phyloP scores from a whole-genome alignment of 306 rosid species.

The Quercus variabilis region DNA sequence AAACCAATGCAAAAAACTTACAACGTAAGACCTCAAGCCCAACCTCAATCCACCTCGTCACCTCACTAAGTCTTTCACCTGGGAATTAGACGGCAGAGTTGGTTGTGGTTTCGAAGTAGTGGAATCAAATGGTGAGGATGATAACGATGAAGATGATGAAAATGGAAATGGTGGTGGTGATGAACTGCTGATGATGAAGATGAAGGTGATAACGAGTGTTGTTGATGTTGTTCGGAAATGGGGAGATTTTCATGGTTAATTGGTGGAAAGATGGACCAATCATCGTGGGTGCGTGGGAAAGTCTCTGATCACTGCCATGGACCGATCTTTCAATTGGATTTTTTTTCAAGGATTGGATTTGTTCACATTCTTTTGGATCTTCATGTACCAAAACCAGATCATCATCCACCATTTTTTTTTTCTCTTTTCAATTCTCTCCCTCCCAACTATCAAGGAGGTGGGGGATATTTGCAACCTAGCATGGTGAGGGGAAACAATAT shows the following conservation, averaged over 20 bases:
- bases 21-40: background rate
- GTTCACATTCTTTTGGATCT: background rate
- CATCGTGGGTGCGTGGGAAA: conserved; percentile 13
- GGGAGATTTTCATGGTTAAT: conserved; percentile 47
- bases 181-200: background rate
- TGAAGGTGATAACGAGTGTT: background rate
- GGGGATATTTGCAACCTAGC: no score
- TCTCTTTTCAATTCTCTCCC: no score
- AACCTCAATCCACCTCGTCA: background rate
- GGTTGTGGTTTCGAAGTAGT: background rate
- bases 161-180: background rate
- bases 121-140: background rate
- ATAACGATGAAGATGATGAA: background rate
- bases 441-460: background rate
- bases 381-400: background rate
- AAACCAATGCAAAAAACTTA: background rate
- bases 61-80: background rate
- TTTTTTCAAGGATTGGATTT: background rate
- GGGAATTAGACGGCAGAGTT: background rate
- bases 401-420: background rate
- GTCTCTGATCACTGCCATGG: conserved; percentile 41
- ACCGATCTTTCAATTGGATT: conserved; percentile 17
- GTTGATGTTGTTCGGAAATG: conserved; percentile 2
- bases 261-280: conserved; percentile 47
- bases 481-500: no score